Evolutionary conservation across 140 eudicot genomes (phyloP).

Genomic region (Oenanthe javanica): DNA sequence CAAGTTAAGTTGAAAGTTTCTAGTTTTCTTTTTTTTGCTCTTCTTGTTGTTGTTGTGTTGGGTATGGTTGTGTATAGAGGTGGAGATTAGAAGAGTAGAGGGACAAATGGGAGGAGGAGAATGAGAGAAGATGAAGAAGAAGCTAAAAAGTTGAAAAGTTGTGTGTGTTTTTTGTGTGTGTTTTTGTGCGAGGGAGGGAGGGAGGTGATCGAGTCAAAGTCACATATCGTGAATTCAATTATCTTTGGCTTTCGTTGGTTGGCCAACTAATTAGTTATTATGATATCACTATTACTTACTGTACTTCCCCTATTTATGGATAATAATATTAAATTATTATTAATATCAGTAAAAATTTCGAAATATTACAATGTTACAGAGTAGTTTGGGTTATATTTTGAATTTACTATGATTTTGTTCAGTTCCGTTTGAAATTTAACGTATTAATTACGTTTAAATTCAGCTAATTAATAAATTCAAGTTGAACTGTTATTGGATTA

Average conservation of each 20-base stretch:
- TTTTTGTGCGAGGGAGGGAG: background rate
- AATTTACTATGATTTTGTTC: no score
- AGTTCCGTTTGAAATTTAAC: no score
- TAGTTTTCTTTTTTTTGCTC: background rate
- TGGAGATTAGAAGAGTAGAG: background rate
- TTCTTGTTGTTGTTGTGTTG: background rate
- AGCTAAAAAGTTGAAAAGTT: background rate
- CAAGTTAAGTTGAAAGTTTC: background rate
- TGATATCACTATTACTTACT: background rate
- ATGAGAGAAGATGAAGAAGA: background rate
- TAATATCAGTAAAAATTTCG: no score
- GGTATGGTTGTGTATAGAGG: background rate
- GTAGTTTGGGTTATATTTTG: no score
- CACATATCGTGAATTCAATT: constrained; percentile 11
- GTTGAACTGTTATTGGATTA: no score
- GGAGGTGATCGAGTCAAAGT: constrained; percentile 15
- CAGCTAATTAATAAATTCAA: no score
- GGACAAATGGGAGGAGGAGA: constrained; percentile 1
- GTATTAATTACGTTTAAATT: no score
- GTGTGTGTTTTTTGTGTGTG: background rate
- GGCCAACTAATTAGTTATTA: constrained; percentile 13
- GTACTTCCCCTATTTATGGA: background rate
- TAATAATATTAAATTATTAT: no score
- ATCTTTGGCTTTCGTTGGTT: constrained; percentile 13
- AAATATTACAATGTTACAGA: no score